These are phyloP conservation scores for Brassica balearica DNA, from an alignment of 441 rosid genomes.

Conservation along the genomic window DNA sequence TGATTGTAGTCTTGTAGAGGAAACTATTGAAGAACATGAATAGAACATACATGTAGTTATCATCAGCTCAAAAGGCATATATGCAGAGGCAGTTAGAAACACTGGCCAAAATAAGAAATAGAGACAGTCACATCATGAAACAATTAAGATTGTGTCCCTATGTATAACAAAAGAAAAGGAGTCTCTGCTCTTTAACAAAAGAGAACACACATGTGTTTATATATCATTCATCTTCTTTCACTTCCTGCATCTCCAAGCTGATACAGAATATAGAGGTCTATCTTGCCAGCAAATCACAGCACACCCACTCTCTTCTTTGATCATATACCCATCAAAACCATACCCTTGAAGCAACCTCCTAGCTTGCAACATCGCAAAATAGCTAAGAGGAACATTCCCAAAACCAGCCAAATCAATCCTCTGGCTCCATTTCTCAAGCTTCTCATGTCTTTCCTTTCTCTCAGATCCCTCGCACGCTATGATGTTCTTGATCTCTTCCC, in stretches of 20 bases:
- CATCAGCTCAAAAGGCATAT: conserved; percentile 11
- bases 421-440: conserved; percentile 87
- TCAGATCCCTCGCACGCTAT: conserved; percentile 85
- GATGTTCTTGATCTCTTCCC: conserved; percentile 92
- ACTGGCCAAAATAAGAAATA: conserved; percentile 7
- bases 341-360: conserved; percentile 68
- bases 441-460: conserved; percentile 91
- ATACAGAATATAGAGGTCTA: conserved; percentile 75
- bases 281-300: conserved; percentile 84
- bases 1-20: background rate
- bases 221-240: conserved; percentile 34
- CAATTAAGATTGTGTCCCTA: conserved; percentile 41
- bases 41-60: background rate
- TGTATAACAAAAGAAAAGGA: conserved; percentile 35
- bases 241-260: conserved; percentile 86
- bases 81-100: conserved; percentile 36
- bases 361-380: conserved; percentile 81
- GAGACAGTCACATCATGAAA: conserved; percentile 30
- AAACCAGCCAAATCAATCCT: conserved; percentile 87
- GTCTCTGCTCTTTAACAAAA: conserved; percentile 30
- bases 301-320: conserved; percentile 87
- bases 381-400: conserved; percentile 79
- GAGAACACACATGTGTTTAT: conserved; percentile 23
- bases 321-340: conserved; percentile 76
- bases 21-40: background rate